A percentile compares a stretch with the other conserved stretches of the same genome.
Conservation (phyloP, 2,329 filamentous ascomycete species). For the Alternaria triticina region DNA sequence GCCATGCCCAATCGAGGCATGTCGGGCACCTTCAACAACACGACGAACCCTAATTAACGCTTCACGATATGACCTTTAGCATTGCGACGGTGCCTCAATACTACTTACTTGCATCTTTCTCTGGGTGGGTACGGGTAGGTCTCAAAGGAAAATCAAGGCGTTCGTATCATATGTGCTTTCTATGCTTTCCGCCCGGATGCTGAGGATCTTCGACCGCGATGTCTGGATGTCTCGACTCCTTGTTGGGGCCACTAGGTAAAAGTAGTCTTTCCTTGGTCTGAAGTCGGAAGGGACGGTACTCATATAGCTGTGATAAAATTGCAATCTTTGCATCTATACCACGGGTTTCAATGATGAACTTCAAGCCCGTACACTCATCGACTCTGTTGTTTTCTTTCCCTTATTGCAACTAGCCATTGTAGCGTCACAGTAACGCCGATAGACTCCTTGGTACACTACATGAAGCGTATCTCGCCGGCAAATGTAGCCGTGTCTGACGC, state of each 20-base stretch:
- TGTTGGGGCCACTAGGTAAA: conserved; percentile 4
- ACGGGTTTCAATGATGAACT: background rate
- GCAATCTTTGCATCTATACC: background rate
- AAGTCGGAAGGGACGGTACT: background rate
- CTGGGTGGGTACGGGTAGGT: conserved; percentile 5
- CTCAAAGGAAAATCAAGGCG: conserved; percentile 6
- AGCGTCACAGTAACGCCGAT: background rate
- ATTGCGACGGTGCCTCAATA: conserved; percentile 36
- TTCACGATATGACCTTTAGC: conserved; percentile 30
- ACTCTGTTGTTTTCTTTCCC: background rate
- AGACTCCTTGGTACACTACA: background rate
- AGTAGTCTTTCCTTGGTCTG: background rate
- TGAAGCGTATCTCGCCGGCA: background rate
- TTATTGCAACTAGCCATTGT: background rate
- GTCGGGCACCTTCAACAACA: conserved; percentile 10
- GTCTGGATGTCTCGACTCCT: background rate
- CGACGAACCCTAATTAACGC: conserved; percentile 23
- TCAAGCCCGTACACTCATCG: background rate
- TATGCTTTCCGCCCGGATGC: background rate
- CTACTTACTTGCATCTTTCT: conserved; percentile 17
- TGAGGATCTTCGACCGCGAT: conserved; percentile 7
- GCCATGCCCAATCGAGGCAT: conserved; percentile 13
- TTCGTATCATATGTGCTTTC: conserved; percentile 1
- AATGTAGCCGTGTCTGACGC: conserved; percentile 6
- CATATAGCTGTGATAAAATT: conserved; percentile 10